Evolutionary conservation across 2,329 filamentous ascomycete genomes (phyloP).

Genomic region (Pseudofabraea citricarpa): DNA sequence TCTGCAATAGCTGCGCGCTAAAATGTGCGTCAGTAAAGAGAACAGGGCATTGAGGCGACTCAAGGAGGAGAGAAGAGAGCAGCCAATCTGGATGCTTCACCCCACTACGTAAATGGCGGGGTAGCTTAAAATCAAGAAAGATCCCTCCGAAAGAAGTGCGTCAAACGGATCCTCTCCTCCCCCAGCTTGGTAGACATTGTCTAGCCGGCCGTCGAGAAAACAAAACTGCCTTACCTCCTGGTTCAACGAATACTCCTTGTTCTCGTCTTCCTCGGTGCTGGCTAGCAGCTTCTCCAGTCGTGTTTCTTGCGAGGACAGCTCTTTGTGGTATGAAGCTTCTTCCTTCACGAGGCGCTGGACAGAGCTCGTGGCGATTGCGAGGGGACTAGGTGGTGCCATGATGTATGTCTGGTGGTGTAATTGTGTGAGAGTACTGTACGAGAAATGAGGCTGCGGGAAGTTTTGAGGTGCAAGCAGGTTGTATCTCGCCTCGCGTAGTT

Average conservation of each 20-base stretch:
- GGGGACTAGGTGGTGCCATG: conserved; percentile 74
- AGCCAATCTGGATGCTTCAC: background rate
- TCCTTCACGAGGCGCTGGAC: conserved; percentile 87
- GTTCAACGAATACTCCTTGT: conserved; percentile 73
- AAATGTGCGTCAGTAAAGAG: conserved; percentile 4
- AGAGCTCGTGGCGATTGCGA: conserved; percentile 74
- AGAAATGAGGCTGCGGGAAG: too few species aligned
- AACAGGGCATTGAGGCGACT: background rate
- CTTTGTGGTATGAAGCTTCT: conserved; percentile 83
- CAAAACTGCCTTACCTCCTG: conserved; percentile 86
- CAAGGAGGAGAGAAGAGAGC: background rate
- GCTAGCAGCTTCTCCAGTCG: conserved; percentile 56
- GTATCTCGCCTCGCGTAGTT: too few species aligned
- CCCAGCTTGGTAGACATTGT: too few species aligned
- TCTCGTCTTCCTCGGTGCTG: conserved; percentile 58
- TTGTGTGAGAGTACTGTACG: too few species aligned
- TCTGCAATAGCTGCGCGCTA: conserved; percentile 63
- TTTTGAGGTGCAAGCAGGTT: too few species aligned
- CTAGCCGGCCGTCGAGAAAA: too few species aligned
- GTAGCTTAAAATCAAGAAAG: background rate
- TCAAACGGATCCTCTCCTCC: too few species aligned
- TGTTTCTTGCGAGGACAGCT: conserved; percentile 69
- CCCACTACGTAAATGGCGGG: background rate
- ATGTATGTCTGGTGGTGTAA: background rate
- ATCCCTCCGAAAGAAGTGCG: too few species aligned